A percentile compares a stretch with the other conserved stretches of the same genome.
phyloP scores from a whole-genome alignment of 1,284 basidiomycete genomes.

The Trichosporon coremiiforme region DNA sequence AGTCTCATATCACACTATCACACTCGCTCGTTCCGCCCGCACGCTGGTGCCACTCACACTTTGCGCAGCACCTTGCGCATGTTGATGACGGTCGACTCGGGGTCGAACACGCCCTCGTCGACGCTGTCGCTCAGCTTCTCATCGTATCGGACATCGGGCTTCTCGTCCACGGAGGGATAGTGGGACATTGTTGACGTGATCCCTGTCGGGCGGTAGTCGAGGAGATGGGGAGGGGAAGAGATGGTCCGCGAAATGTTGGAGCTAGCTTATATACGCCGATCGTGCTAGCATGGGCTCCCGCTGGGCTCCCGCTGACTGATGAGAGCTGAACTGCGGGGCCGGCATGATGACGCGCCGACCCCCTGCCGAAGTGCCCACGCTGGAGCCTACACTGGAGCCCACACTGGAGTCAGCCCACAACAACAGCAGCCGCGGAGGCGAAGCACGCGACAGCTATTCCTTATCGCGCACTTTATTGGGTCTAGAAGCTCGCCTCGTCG shows the following conservation, averaged over 20 bases:
- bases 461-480: background rate
- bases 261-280: conserved; percentile 3
- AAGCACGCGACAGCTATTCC: background rate
- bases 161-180: background rate
- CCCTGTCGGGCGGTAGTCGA: background rate
- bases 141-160: conserved; percentile 8
- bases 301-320: background rate
- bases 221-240: background rate
- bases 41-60: too few species aligned
- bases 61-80: conserved; percentile 19
- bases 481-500: background rate
- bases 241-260: background rate
- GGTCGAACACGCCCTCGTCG: conserved; percentile 2
- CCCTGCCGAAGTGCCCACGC: background rate
- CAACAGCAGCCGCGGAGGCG: background rate
- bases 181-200: background rate
- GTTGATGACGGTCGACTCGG: conserved; percentile 12
- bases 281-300: background rate
- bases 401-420: background rate
- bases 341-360: background rate
- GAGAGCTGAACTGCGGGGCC: too few species aligned
- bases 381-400: background rate
- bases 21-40: background rate
- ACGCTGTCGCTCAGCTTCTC: background rate
- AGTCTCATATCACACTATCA: too few species aligned